Evolutionary conservation across 2,329 filamentous ascomycete species (phyloP).

Genomic region (Alternaria rosae): DNA sequence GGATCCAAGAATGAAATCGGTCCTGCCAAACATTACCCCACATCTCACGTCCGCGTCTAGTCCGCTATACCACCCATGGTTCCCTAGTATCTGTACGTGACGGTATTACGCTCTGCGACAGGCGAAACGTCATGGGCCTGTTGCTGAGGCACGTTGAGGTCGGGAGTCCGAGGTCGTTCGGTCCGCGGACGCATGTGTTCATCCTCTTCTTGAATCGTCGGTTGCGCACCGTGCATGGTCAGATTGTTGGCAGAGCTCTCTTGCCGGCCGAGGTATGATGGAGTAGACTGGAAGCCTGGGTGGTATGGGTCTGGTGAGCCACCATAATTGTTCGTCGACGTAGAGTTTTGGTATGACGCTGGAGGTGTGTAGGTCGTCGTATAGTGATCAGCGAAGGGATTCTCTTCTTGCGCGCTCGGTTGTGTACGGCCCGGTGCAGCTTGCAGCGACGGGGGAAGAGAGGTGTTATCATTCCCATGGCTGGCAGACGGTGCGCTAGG

Average conservation of each 20-base stretch:
- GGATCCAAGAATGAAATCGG: constrained; percentile 1
- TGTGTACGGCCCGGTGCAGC: constrained; percentile 28
- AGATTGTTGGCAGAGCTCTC: constrained; percentile 53
- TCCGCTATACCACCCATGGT: constrained; percentile 14
- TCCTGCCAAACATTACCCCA: constrained; percentile 17
- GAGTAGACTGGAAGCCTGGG: constrained; percentile 49
- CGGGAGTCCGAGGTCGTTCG: constrained; percentile 37
- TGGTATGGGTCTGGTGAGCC: constrained; percentile 39
- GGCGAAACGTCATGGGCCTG: constrained; percentile 43
- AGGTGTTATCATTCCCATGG: constrained; percentile 28
- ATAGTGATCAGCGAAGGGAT: constrained; percentile 55
- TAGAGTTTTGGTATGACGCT: constrained; percentile 25
- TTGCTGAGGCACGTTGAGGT: constrained; percentile 22
- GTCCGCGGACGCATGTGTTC: constrained; percentile 32
- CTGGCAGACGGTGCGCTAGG: constrained; percentile 11
- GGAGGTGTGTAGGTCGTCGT: constrained; percentile 41
- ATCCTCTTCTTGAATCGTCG: constrained; percentile 36
- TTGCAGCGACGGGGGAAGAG: constrained; percentile 39
- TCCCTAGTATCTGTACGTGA: constrained; percentile 48
- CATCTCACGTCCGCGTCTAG: constrained; percentile 16
- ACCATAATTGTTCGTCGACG: constrained; percentile 25
- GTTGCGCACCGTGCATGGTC: constrained; percentile 56
- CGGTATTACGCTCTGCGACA: constrained; percentile 46
- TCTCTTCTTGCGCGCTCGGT: constrained; percentile 30
- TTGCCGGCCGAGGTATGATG: constrained; percentile 55